Evolutionary conservation across 2,329 filamentous ascomycete genomes (phyloP).

Genomic region (Camillea tinctor): DNA sequence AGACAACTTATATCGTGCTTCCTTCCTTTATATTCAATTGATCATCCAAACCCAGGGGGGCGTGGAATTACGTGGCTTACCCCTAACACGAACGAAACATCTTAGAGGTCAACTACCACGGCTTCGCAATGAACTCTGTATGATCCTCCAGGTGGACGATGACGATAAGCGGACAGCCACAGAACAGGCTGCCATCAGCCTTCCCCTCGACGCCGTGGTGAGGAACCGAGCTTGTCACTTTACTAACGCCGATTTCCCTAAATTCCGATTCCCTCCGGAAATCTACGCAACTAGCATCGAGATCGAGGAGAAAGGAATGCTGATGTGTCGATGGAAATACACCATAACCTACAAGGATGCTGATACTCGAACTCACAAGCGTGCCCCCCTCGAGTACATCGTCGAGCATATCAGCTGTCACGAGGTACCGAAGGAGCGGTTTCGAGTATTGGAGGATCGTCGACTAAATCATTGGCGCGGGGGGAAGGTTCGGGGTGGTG

Average conservation of each 20-base stretch:
- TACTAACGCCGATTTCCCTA: slow-evolving; percentile 34
- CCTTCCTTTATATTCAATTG: slow-evolving; percentile 25
- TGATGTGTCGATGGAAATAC: slow-evolving; percentile 38
- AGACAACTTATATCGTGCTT: slow-evolving; percentile 14
- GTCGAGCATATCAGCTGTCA: slow-evolving; percentile 26
- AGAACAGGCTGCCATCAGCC: slow-evolving; percentile 27
- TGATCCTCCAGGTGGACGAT: slow-evolving; percentile 27
- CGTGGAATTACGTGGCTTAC: slow-evolving; percentile 28
- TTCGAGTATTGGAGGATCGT: slow-evolving; percentile 24
- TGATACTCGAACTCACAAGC: slow-evolving; percentile 20
- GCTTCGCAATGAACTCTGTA: slow-evolving; percentile 30
- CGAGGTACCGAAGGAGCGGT: slow-evolving; percentile 30
- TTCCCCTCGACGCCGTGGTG: slow-evolving; percentile 23
- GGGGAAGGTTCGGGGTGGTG: slow-evolving; percentile 27
- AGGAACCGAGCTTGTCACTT: slow-evolving; percentile 28
- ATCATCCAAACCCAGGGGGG: slow-evolving; percentile 19
- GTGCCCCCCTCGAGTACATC: slow-evolving; percentile 24
- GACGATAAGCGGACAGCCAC: slow-evolving; percentile 25
- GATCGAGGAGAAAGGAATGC: slow-evolving; percentile 30
- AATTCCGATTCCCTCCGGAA: slow-evolving; percentile 14
- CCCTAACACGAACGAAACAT: slow-evolving; percentile 28
- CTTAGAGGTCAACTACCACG: slow-evolving; percentile 28
- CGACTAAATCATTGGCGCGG: slow-evolving; percentile 27
- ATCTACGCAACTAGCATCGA: slow-evolving; percentile 18
- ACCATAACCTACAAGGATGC: slow-evolving; percentile 28